Base-by-base conservation (phyloP, 352 stramenopile genomes). In the Phytophthora quininea region DNA sequence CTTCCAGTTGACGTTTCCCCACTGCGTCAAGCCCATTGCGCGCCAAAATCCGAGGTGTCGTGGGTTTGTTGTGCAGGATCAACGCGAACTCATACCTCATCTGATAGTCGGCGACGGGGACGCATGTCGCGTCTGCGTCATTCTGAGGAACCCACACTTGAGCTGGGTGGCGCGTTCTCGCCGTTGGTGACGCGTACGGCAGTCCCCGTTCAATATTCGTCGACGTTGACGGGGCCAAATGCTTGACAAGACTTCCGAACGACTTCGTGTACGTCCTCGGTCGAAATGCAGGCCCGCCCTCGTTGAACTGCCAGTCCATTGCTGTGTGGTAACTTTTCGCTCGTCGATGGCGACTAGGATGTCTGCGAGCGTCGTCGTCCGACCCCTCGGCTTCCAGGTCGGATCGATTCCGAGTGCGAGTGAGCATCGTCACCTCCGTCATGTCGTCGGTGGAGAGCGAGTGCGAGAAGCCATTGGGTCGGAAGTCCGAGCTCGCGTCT, bases 81-180 rank as follows among this genome's bases (percentile, higher is more conserved):
- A 95, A 71, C 11, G 88, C 88, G 55, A 94, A 95, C 57, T 95
- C 86, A 64, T 94, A 95, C 68, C 88, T 90, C 64, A 93, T 89
- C 46, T 72, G 84, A 54, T 82, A 90, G 54, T 90, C 85, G 3
- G 74, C 62, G 3, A 77, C 61, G 2, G 62, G 47, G 11, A 70
- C 62, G 3, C 71, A 59, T 1, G 76, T 69, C 1, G 82, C 81
- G 0, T 58, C 75, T 4, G 71, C 83, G 31, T 80, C 71, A 33
- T 82, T 85, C 5, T 82, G 76, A n/a, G 84, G 81, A 6, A 83
- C 90, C 84, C 83, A 93, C 49, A 92, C 86, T 67, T 85, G 86
- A 42, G 86, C 19, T 24, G 19, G 19, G 84, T 47, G 80, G 54
- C 2, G 76, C 73, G 7, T 68, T 79, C 60, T 66, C 76, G 60